phyloP scores from a whole-genome alignment of 805 yeast species.

The Metschnikowia vanudenii region DNA sequence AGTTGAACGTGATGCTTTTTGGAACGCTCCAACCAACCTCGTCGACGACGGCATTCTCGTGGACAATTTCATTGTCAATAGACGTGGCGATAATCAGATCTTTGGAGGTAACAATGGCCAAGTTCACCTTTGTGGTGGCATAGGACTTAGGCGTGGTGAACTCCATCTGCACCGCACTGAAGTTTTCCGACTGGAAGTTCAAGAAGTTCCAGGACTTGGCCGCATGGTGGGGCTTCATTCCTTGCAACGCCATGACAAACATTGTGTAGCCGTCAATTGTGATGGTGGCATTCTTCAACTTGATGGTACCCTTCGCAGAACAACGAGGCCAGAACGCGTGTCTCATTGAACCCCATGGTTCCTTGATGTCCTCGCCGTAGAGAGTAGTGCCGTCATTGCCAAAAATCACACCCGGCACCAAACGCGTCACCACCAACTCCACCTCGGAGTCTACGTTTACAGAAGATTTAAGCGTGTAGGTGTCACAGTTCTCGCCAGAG shows the following conservation, averaged over 20 bases:
- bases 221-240: constrained; percentile 99
- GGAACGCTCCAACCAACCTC: constrained; percentile 95
- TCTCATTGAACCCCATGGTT: constrained; percentile 98
- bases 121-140: constrained; percentile 73
- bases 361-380: constrained; percentile 77
- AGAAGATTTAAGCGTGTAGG: constrained; percentile 51
- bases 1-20: constrained; percentile 56
- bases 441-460: constrained; percentile 71
- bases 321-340: constrained; percentile 97
- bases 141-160: constrained; percentile 92
- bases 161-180: constrained; percentile 86
- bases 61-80: constrained; percentile 61
- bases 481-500: constrained; percentile 47
- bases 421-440: constrained; percentile 59
- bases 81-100: constrained; percentile 64
- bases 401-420: constrained; percentile 81
- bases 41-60: constrained; percentile 51
- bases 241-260: constrained; percentile 96
- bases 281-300: constrained; percentile 35
- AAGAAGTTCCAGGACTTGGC: constrained; percentile 96
- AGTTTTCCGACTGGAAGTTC: constrained; percentile 75
- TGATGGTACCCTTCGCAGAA: constrained; percentile 62
- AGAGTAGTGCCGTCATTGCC: constrained; percentile 84
- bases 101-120: constrained; percentile 71
- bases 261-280: constrained; percentile 55